These are phyloP conservation scores for Moesziomyces sp. DNA, from an alignment of 1,284 basidiomycete species.

Conservation along the genomic window DNA sequence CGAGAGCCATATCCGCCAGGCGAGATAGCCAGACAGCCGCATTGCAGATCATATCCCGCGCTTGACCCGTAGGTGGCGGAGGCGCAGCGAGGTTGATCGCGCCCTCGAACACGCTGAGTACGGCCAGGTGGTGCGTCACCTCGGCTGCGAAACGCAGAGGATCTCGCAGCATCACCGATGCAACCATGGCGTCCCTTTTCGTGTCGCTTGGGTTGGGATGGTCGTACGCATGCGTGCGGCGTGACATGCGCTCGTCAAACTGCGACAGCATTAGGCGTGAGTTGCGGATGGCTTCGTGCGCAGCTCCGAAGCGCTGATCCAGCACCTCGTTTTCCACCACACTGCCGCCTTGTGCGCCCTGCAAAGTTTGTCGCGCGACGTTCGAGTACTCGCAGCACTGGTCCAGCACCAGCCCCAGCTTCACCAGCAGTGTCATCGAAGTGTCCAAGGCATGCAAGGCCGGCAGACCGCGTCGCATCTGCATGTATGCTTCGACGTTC, in stretches of 20 bases:
- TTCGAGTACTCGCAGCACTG: conserved; percentile 23
- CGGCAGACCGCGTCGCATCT: conserved; percentile 17
- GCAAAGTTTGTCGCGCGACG: not conserved
- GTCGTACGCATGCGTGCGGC: conserved; percentile 3
- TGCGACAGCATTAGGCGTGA: conserved; percentile 33
- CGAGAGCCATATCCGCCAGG: conserved; percentile 26
- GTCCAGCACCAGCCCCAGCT: conserved; percentile 24
- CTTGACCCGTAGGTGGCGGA: conserved; percentile 1
- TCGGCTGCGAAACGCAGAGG: conserved; percentile 26
- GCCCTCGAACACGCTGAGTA: conserved; percentile 26
- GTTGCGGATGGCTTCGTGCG: conserved; percentile 26
- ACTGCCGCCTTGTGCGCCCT: not conserved
- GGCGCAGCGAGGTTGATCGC: conserved; percentile 13
- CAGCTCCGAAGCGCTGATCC: conserved; percentile 8
- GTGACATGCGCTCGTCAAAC: conserved; percentile 15
- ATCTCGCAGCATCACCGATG: conserved; percentile 20
- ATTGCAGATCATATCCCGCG: conserved; percentile 19
- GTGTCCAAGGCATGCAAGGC: conserved; percentile 8
- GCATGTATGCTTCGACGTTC: conserved; percentile 9
- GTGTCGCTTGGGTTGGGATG: not conserved
- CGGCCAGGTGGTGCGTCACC: conserved; percentile 26
- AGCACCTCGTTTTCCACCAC: not conserved
- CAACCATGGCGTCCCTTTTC: conserved; percentile 7
- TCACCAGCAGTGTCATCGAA: conserved; percentile 25
- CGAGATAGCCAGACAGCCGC: conserved; percentile 31